Evolutionary conservation across 768 basidiomycete species (phyloP).

Genomic region (Paxillus ammoniavirescens): DNA sequence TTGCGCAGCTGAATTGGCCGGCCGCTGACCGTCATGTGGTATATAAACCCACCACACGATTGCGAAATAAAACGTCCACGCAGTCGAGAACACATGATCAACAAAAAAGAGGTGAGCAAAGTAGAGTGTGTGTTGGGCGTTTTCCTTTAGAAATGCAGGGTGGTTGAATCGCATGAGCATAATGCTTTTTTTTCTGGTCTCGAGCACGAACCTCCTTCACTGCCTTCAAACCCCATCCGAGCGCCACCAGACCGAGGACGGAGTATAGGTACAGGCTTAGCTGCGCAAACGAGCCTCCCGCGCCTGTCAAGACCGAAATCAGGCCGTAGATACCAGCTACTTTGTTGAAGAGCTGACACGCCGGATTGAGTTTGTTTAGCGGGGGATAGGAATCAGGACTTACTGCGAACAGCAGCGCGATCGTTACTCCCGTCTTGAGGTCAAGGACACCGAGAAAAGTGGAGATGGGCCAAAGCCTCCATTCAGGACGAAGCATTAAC

Average conservation of each 20-base stretch:
- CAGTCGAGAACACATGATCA: constrained; percentile 87
- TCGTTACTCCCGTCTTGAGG: constrained; percentile 89
- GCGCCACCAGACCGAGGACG: constrained; percentile 71
- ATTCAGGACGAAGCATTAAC: constrained; percentile 79
- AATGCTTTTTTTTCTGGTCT: constrained; percentile 1
- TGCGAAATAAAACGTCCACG: constrained; percentile 92
- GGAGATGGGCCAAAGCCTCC: constrained; percentile 76
- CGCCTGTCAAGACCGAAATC: constrained; percentile 85
- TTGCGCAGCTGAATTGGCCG: constrained; percentile 85
- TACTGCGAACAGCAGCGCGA: constrained; percentile 88
- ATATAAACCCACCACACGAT: constrained; percentile 89
- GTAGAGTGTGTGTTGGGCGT: constrained; percentile 77
- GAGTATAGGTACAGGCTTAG: constrained; percentile 94
- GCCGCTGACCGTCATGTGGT: constrained; percentile 85
- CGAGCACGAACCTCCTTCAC: constrained; percentile 69
- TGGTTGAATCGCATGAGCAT: constrained; percentile 13
- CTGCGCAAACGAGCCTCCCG: constrained; percentile 92
- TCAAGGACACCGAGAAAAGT: constrained; percentile 88
- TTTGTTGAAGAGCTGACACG: constrained; percentile 82
- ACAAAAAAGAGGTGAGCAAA: constrained; percentile 91
- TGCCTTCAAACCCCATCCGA: constrained; percentile 86
- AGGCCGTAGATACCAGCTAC: constrained; percentile 97
- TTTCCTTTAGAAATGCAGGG: constrained; percentile 62
- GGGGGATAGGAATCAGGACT: constrained; percentile 28
- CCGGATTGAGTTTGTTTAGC: constrained; percentile 5